Percentiles rank a stretch among this genome's conserved stretches.
Evolutionary conservation across 345 rosid species (phyloP).

Genomic region (Chamaenerion angustifolium): DNA sequence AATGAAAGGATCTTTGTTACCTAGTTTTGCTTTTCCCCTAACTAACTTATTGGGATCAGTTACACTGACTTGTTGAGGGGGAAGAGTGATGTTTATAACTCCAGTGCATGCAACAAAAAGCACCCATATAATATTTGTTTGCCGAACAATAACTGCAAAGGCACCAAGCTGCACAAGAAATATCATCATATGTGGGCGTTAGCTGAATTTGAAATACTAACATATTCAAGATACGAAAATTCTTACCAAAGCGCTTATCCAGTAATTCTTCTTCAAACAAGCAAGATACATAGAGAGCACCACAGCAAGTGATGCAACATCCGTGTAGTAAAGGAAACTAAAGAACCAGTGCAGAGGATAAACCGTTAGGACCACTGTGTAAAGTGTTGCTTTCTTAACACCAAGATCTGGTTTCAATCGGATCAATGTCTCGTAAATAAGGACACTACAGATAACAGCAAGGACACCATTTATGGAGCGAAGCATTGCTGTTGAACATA

Average conservation of each 20-base stretch:
- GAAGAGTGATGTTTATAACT: slow-evolving; percentile 43
- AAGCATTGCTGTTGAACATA: slow-evolving; percentile 12
- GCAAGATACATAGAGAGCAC: slow-evolving; percentile 87
- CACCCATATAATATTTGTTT: slow-evolving; percentile 85
- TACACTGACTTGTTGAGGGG: slow-evolving; percentile 13
- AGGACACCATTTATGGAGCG: slow-evolving; percentile 52
- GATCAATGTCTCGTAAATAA: slow-evolving; percentile 50
- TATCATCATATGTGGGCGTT: neutral
- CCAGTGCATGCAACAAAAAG: slow-evolving; percentile 76
- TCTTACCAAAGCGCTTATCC: slow-evolving; percentile 66
- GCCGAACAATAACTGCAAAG: slow-evolving; percentile 51
- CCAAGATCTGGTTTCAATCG: slow-evolving; percentile 45
- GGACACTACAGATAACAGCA: slow-evolving; percentile 60
- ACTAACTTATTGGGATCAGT: slow-evolving; percentile 10
- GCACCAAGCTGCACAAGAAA: slow-evolving; percentile 56
- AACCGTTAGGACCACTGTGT: slow-evolving; percentile 44
- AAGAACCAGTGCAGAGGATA: slow-evolving; percentile 96
- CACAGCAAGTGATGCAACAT: slow-evolving; percentile 71
- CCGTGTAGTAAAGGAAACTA: slow-evolving; percentile 87
- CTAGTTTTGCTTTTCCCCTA: slow-evolving; percentile 9
- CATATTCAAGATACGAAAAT: slow-evolving; percentile 9
- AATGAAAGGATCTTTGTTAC: slow-evolving; percentile 11
- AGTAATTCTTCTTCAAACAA: slow-evolving; percentile 58
- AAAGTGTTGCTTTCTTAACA: slow-evolving; percentile 41
- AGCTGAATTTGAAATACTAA: neutral